A percentile compares a stretch with the other conserved stretches of the same genome.
These are phyloP conservation scores for Pichia thaimueangensis DNA, from an alignment of 805 yeast genomes.

Conservation along the genomic window DNA sequence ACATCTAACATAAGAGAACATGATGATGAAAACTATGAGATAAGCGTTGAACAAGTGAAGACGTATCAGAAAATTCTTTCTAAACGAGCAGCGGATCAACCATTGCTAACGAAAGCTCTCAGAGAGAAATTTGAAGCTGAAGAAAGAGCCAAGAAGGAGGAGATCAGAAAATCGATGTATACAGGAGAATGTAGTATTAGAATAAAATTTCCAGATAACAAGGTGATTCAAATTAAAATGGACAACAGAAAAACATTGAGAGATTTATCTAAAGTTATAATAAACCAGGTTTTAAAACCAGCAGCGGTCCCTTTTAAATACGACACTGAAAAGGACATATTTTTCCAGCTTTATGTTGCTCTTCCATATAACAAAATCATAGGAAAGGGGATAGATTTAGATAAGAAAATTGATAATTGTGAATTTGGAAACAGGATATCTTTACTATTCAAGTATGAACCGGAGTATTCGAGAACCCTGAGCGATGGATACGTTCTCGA, in stretches of 20 bases:
- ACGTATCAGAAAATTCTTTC: slow-evolving; percentile 45
- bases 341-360: slow-evolving; percentile 35
- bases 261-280: slow-evolving; percentile 20
- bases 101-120: slow-evolving; percentile 27
- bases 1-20: neutral
- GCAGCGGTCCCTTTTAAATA: slow-evolving; percentile 26
- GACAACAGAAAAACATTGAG: slow-evolving; percentile 34
- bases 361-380: slow-evolving; percentile 39
- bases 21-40: slow-evolving; percentile 35
- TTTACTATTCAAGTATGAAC: slow-evolving; percentile 16
- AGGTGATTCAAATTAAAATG: slow-evolving; percentile 45
- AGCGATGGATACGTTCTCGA: neutral
- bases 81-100: slow-evolving; percentile 34
- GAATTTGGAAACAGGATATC: slow-evolving; percentile 35
- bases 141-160: slow-evolving; percentile 18
- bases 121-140: slow-evolving; percentile 27
- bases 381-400: slow-evolving; percentile 17
- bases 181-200: slow-evolving; percentile 36
- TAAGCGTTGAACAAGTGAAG: slow-evolving; percentile 47
- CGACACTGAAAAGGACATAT: slow-evolving; percentile 11
- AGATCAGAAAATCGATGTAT: slow-evolving; percentile 12
- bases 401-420: slow-evolving; percentile 32
- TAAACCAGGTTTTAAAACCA: slow-evolving; percentile 23
- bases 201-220: slow-evolving; percentile 52
- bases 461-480: neutral